phyloP scores from a whole-genome alignment of 371 early-diverging fungal species.

The Mortierella sp. region DNA sequence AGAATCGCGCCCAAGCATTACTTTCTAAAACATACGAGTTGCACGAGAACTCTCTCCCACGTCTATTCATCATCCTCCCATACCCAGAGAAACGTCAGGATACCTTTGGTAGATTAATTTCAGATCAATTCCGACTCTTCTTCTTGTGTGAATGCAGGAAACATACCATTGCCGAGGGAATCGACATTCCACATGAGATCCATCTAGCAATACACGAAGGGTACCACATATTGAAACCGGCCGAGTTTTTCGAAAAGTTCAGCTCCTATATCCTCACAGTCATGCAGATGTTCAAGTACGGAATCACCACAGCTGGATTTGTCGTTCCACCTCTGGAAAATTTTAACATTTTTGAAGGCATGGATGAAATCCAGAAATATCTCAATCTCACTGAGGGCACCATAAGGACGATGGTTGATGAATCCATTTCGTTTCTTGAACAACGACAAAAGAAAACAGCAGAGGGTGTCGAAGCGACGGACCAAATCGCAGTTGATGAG shows the following conservation, averaged over 20 bases:
- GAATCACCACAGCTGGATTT: neutral
- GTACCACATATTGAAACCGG: neutral
- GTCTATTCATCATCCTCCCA: constrained; percentile 35
- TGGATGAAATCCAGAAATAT: constrained; percentile 5
- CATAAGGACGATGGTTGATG: neutral
- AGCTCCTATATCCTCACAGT: constrained; percentile 7
- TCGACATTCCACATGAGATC: constrained; percentile 10
- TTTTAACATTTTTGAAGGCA: constrained; percentile 4
- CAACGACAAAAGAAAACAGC: neutral
- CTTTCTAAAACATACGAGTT: constrained; percentile 19
- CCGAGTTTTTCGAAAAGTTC: constrained; percentile 18
- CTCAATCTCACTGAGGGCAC: neutral
- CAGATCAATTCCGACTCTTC: constrained; percentile 29
- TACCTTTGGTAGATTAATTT: neutral
- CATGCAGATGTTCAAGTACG: constrained; percentile 15
- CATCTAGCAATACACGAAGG: constrained; percentile 33
- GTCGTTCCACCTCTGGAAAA: neutral
- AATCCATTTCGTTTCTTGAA: constrained; percentile 3
- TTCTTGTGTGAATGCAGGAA: constrained; percentile 44
- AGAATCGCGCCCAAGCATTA: constrained; percentile 2
- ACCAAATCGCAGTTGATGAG: neutral
- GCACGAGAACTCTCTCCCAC: constrained; percentile 22
- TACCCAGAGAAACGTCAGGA: neutral
- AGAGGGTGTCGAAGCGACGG: neutral
- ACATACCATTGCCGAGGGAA: constrained; percentile 12